A percentile compares a stretch with the other conserved stretches of the same genome.
Evolutionary conservation across 148 eudicot genomes (phyloP).

Genomic region (Camellia sinensis): DNA sequence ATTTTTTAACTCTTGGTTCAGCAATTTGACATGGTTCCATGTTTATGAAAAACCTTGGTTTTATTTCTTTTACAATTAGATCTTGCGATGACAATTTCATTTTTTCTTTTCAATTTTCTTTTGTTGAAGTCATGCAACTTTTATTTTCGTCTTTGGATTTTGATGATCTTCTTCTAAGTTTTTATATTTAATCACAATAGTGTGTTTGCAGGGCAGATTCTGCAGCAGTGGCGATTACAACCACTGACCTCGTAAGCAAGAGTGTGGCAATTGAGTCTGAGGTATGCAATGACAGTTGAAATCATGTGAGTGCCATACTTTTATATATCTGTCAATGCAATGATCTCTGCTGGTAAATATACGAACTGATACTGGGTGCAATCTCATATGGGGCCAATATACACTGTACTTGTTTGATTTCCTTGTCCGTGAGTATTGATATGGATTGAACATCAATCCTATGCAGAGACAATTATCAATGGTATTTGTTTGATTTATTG

Average conservation of each 20-base stretch:
- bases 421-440: neutral
- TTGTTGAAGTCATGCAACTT: neutral
- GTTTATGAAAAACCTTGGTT: neutral
- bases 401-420: neutral
- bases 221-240: conserved; percentile 97
- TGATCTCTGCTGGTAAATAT: neutral
- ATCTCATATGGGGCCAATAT: neutral
- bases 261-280: conserved; percentile 88
- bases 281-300: conserved; percentile 37
- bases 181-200: conserved; percentile 2
- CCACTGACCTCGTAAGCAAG: conserved; percentile 97
- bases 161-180: neutral
- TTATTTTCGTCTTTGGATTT: neutral
- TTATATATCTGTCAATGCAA: neutral
- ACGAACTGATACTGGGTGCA: neutral
- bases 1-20: neutral
- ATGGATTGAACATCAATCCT: neutral
- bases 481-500: neutral
- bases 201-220: conserved; percentile 79
- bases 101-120: conserved; percentile 9
- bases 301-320: neutral
- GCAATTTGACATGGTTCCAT: neutral
- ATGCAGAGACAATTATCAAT: neutral
- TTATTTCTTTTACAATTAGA: neutral
- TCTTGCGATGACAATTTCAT: neutral